A percentile compares a stretch with the other conserved stretches of the same genome.
phyloP scores from a whole-genome alignment of 148 eudicot genomes.

The Vaccinium darrowii region DNA sequence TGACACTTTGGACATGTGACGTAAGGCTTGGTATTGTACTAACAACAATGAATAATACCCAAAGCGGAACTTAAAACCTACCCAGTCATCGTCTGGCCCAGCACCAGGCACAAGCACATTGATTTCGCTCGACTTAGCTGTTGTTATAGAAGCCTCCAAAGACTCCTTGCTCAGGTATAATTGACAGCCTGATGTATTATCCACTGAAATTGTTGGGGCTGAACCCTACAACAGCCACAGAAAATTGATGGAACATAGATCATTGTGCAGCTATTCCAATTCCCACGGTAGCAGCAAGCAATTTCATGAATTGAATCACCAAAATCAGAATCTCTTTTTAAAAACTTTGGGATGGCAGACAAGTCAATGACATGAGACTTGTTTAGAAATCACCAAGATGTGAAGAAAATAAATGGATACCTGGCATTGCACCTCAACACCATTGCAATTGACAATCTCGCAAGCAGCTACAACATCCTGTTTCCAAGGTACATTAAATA shows the following conservation, averaged over 20 bases:
- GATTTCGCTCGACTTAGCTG: conserved; percentile 95
- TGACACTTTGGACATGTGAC: neutral
- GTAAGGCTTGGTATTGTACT: neutral
- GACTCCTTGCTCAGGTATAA: conserved; percentile 89
- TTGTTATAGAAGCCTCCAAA: conserved; percentile 71
- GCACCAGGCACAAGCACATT: conserved; percentile 87
- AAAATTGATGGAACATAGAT: neutral
- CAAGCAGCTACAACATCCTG: conserved; percentile 99
- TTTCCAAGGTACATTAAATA: conserved; percentile 17
- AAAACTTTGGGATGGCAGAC: neutral
- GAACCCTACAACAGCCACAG: conserved; percentile 56
- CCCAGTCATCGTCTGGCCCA: conserved; percentile 79
- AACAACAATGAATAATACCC: neutral
- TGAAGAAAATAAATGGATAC: conserved; percentile 30
- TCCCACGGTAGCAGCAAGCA: neutral
- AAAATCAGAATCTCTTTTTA: neutral
- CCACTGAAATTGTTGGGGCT: conserved; percentile 94
- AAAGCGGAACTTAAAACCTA: conserved; percentile 34
- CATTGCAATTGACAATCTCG: conserved; percentile 89
- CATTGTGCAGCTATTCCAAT: neutral
- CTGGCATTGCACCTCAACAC: conserved; percentile 96
- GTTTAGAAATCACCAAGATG: neutral
- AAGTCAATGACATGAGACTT: neutral
- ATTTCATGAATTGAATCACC: neutral
- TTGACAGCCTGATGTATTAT: conserved; percentile 93